These are phyloP conservation scores for Trametes cubensis DNA, from an alignment of 768 basidiomycete genomes.

Conservation along the genomic window DNA sequence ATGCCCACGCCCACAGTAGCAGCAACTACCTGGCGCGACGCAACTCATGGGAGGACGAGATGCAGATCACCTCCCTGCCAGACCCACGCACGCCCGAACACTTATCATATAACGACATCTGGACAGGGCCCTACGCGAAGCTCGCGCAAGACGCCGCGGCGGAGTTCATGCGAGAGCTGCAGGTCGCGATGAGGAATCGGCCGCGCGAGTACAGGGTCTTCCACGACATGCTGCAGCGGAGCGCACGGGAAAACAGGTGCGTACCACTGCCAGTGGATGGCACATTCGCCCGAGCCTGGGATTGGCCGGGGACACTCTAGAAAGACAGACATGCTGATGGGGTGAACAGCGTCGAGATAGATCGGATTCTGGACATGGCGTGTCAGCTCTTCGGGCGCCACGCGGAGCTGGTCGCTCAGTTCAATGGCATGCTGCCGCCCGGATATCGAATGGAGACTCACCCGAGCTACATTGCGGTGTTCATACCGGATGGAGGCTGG, in stretches of 20 bases:
- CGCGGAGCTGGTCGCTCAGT: constrained; percentile 1
- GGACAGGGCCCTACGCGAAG: neutral
- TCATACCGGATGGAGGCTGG: constrained; percentile 3
- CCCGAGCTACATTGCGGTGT: constrained; percentile 8
- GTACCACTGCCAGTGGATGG: no score
- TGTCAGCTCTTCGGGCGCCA: constrained; percentile 6
- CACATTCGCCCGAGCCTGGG: no score
- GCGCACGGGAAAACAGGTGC: constrained; percentile 1
- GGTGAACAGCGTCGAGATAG: neutral
- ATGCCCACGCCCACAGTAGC: neutral
- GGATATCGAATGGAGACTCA: constrained; percentile 13
- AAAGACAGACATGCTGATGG: neutral
- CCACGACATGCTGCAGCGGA: constrained; percentile 1
- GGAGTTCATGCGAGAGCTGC: neutral
- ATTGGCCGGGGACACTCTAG: neutral
- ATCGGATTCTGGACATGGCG: constrained; percentile 6
- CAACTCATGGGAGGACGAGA: constrained; percentile 20
- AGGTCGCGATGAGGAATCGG: neutral
- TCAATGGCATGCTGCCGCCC: constrained; percentile 10
- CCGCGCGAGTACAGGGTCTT: neutral
- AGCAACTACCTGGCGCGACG: neutral
- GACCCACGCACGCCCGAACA: constrained; percentile 13
- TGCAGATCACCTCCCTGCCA: constrained; percentile 5
- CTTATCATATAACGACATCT: neutral
- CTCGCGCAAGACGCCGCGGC: neutral